Conservation (phyloP, 345 rosid species). For the Capsella bursapastoris region DNA sequence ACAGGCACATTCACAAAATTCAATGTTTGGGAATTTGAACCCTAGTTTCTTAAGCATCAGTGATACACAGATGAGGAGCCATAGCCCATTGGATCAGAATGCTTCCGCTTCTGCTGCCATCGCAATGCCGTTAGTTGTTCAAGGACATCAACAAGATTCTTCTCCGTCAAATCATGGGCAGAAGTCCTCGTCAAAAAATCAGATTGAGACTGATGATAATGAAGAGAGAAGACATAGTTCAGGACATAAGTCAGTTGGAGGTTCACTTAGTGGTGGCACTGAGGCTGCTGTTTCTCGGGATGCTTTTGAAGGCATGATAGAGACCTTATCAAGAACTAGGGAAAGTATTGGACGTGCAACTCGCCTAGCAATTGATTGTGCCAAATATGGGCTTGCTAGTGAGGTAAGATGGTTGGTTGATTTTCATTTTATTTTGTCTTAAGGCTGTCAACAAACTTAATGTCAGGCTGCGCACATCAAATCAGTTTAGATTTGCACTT, state of each 20-base stretch:
- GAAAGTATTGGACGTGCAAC: constrained; percentile 99
- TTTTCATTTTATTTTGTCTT: constrained; percentile 24
- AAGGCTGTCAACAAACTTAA: constrained; percentile 14
- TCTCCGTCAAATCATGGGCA: constrained; percentile 68
- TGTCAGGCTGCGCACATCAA: neutral
- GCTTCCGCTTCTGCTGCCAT: constrained; percentile 51
- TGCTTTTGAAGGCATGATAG: constrained; percentile 99
- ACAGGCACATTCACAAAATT: constrained; percentile 73
- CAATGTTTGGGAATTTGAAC: constrained; percentile 47
- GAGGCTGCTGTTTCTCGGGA: constrained; percentile 99
- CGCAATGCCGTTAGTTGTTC: constrained; percentile 51
- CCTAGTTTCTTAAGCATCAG: constrained; percentile 48
- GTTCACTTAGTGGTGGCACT: constrained; percentile 86
- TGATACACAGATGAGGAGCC: constrained; percentile 60
- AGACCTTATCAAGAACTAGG: constrained; percentile 96
- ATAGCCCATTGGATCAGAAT: constrained; percentile 63
- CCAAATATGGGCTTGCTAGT: constrained; percentile 91
- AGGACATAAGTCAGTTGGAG: constrained; percentile 65
- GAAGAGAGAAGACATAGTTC: constrained; percentile 84
- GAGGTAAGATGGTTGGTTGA: constrained; percentile 63
- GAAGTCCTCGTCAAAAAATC: constrained; percentile 53
- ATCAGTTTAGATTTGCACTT: constrained; percentile 19
- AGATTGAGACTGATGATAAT: constrained; percentile 61
- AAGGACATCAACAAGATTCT: constrained; percentile 51
- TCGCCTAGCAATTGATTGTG: constrained; percentile 98